Conservation (phyloP, 192 early-diverging fungal genomes). For the Podila horticola region DNA sequence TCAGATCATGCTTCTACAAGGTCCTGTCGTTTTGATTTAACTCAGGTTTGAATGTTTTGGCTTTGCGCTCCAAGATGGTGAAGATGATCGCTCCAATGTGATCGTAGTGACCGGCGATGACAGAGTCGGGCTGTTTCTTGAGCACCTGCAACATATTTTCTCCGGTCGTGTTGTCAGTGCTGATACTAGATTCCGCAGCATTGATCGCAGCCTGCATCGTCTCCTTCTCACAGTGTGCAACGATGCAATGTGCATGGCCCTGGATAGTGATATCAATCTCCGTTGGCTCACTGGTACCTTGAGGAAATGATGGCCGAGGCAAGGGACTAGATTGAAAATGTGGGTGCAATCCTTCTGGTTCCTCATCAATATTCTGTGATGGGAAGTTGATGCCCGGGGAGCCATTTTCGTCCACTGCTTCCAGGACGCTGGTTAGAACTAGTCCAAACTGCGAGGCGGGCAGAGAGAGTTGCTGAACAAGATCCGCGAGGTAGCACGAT, state of each 20-base stretch:
- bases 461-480: no score
- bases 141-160: constrained; percentile 3
- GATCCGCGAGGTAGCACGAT: no score
- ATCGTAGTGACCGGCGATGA: constrained; percentile 10
- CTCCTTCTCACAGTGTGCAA: constrained; percentile 6
- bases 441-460: no score
- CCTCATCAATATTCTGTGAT: not conserved
- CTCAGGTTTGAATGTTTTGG: not conserved
- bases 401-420: no score
- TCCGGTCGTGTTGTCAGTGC: constrained; percentile 4
- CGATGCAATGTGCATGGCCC: constrained; percentile 1
- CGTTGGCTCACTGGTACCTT: not conserved
- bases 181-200: not conserved
- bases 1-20: no score
- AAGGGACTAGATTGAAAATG: constrained; percentile 12
- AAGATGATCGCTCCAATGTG: constrained; percentile 3
- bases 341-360: not conserved
- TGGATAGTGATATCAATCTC: constrained; percentile 19
- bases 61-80: not conserved
- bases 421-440: no score
- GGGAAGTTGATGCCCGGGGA: not conserved
- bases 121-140: not conserved
- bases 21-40: not conserved
- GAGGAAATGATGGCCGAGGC: not conserved
- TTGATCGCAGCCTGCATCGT: constrained; percentile 9